Conservation (phyloP, 441 rosid species). For the Populus trichocarpa region DNA sequence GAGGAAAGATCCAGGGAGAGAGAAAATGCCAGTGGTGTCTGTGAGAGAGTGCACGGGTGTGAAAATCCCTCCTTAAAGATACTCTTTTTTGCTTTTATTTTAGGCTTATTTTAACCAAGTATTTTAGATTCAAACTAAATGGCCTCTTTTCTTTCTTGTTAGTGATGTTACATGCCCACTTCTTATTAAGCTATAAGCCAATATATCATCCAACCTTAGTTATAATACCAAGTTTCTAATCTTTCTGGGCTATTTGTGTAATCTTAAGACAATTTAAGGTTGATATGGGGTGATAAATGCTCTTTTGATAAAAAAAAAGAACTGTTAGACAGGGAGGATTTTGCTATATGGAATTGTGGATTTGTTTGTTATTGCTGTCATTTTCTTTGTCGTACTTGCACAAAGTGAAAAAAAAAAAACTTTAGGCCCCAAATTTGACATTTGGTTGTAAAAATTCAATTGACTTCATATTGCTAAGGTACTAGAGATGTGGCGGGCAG, state of each 20-base stretch:
- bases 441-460: too few species aligned
- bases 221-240: too few species aligned
- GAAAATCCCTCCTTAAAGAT: background rate
- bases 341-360: background rate
- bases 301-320: background rate
- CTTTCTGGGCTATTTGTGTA: background rate
- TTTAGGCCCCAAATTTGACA: too few species aligned
- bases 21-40: background rate
- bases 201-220: background rate
- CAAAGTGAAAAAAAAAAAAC: background rate
- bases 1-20: background rate
- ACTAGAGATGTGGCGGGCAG: too few species aligned
- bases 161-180: background rate
- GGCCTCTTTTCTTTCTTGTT: background rate
- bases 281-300: background rate
- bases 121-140: background rate
- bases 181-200: background rate
- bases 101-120: background rate
- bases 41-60: background rate
- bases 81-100: background rate
- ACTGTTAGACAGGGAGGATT: background rate
- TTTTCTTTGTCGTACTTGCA: background rate
- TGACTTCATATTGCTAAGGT: too few species aligned
- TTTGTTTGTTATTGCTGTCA: too few species aligned
- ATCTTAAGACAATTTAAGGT: background rate